phyloP scores from a whole-genome alignment of 176 grass and related monocot genomes.

The Triticum timopheevii region DNA sequence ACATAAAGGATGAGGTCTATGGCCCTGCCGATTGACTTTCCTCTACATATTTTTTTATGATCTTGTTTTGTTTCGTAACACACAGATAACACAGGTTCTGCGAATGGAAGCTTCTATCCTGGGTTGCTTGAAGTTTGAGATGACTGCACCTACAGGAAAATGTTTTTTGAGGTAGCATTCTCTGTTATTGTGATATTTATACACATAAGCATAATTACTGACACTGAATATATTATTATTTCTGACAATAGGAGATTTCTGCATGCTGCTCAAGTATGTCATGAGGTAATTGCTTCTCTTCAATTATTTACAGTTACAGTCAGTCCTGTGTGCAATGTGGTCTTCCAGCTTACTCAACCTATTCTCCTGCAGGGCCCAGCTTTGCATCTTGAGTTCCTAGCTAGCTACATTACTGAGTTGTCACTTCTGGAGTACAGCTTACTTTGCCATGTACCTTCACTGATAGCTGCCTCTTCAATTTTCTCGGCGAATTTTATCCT shows the following conservation, averaged over 20 bases:
- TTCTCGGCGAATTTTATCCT: conserved; percentile 85
- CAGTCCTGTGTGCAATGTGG: background rate
- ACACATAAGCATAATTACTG: conserved; percentile 1
- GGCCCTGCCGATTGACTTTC: background rate
- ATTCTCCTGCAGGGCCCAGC: conserved; percentile 42
- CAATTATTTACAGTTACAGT: conserved; percentile 1
- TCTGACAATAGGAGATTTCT: conserved; percentile 60
- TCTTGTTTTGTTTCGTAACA: conserved; percentile 12
- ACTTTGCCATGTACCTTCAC: conserved; percentile 74
- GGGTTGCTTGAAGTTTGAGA: conserved; percentile 81
- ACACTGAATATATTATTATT: background rate
- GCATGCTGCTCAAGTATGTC: conserved; percentile 59
- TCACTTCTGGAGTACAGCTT: conserved; percentile 91
- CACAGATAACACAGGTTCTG: conserved; percentile 48
- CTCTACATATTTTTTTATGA: background rate
- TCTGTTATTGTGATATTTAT: conserved; percentile 13
- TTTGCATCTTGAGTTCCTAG: conserved; percentile 83
- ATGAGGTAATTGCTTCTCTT: conserved; percentile 61
- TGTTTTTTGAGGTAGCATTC: conserved; percentile 78
- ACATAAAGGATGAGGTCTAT: conserved; percentile 73
- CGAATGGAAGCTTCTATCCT: conserved; percentile 86
- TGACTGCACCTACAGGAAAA: conserved; percentile 73
- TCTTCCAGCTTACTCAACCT: conserved; percentile 13
- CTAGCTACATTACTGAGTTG: conserved; percentile 78
- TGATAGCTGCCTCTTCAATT: conserved; percentile 75